Evolutionary conservation across 352 stramenopile species (phyloP).

Genomic region (Phytophthora quininea): DNA sequence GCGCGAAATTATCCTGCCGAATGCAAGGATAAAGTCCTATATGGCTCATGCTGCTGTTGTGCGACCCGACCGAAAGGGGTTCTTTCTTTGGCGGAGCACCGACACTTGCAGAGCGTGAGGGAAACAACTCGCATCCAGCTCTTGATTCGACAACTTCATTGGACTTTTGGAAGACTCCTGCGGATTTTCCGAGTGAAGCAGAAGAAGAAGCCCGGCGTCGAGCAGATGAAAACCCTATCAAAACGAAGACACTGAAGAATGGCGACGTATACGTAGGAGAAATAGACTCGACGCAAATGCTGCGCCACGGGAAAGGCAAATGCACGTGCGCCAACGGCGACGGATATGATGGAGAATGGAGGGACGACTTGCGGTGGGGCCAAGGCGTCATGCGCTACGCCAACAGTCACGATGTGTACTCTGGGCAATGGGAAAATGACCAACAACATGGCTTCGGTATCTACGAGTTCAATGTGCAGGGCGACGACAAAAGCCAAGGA

Average conservation of each 20-base stretch:
- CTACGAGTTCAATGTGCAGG: constrained; percentile 28
- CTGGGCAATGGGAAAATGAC: constrained; percentile 57
- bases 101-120: constrained; percentile 3
- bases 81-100: constrained; percentile 64
- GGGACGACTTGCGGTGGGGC: constrained; percentile 48
- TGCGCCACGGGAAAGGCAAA: constrained; percentile 64
- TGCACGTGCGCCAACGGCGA: constrained; percentile 63
- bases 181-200: constrained; percentile 30
- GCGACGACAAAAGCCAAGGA: constrained; percentile 1
- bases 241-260: constrained; percentile 56
- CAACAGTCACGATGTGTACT: constrained; percentile 52
- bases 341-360: constrained; percentile 77
- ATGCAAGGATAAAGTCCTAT: constrained; percentile 44
- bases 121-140: constrained; percentile 30
- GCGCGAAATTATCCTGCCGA: constrained; percentile 39
- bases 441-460: constrained; percentile 61
- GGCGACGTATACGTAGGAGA: constrained; percentile 78
- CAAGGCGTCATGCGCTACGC: constrained; percentile 59
- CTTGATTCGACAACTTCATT: constrained; percentile 51
- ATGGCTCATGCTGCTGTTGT: constrained; percentile 50
- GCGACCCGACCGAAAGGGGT: constrained; percentile 43
- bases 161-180: constrained; percentile 70
- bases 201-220: constrained; percentile 31
- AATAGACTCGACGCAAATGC: constrained; percentile 42
- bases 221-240: constrained; percentile 40